These are phyloP conservation scores for Massospora cicadina DNA, from an alignment of 371 early-diverging fungal species.

Conservation along the genomic window DNA sequence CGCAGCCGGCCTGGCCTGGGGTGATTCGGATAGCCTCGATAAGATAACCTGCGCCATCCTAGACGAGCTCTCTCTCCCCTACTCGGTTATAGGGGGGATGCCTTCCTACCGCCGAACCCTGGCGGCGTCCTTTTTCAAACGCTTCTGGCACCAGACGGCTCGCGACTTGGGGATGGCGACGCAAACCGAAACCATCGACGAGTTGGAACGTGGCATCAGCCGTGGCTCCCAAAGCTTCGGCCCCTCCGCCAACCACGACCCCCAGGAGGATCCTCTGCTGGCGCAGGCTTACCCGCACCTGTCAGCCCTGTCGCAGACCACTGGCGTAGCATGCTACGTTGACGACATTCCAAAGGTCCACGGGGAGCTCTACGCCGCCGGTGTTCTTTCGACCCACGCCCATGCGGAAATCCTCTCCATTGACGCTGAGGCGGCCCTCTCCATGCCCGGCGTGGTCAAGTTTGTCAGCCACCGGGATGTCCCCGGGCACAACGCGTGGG, in stretches of 20 bases:
- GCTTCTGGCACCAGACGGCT: constrained; percentile 38
- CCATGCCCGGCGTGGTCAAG: constrained; percentile 33
- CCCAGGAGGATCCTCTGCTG: not conserved
- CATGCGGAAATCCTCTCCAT: constrained; percentile 42
- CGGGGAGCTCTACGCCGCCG: constrained; percentile 37
- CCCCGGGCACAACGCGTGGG: constrained; percentile 33
- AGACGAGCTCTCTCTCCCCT: constrained; percentile 15
- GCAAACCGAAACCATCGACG: not conserved
- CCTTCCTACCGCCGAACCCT: constrained; percentile 49
- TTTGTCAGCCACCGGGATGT: constrained; percentile 35
- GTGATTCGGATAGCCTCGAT: constrained; percentile 17
- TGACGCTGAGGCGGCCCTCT: constrained; percentile 37
- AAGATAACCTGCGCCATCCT: not conserved
- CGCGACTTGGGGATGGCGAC: constrained; percentile 12
- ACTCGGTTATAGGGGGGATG: constrained; percentile 49
- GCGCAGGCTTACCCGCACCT: constrained; percentile 23
- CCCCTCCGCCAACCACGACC: constrained; percentile 1
- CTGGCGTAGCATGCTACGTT: constrained; percentile 56
- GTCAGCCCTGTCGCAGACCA: constrained; percentile 53
- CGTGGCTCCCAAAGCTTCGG: not conserved
- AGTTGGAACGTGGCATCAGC: not conserved
- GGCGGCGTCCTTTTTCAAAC: constrained; percentile 40
- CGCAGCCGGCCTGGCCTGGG: constrained; percentile 28
- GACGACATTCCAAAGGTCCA: constrained; percentile 50
- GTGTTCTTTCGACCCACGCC: constrained; percentile 36